Evolutionary conservation across 2,329 filamentous ascomycete species (phyloP).

Genomic region (Lecanosticta acicola): DNA sequence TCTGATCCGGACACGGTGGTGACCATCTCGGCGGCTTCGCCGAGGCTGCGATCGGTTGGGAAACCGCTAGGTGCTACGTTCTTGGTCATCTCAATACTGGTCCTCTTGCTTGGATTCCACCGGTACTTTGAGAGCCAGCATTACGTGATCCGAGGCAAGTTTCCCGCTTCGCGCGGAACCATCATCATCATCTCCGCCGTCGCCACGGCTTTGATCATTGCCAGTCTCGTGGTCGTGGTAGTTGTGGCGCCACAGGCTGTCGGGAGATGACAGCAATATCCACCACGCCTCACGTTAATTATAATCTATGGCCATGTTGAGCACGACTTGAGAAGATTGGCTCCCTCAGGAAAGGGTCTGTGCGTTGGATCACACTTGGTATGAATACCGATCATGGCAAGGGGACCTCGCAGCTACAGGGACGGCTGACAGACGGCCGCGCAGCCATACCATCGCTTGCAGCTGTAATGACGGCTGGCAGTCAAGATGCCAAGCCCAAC

Average conservation of each 20-base stretch:
- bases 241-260: constrained; percentile 47
- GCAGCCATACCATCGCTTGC: no score
- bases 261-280: constrained; percentile 23
- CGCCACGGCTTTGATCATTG: constrained; percentile 54
- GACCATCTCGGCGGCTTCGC: constrained; percentile 15
- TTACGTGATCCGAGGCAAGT: constrained; percentile 75
- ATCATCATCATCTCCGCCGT: constrained; percentile 64
- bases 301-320: background rate
- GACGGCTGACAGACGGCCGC: no score
- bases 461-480: no score
- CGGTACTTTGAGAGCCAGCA: constrained; percentile 72
- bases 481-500: no score
- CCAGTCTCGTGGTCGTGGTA: constrained; percentile 56
- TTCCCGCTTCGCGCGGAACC: constrained; percentile 70
- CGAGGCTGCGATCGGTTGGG: constrained; percentile 55
- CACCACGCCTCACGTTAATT: background rate
- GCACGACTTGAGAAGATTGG: background rate
- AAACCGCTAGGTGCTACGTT: constrained; percentile 73
- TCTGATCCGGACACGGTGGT: constrained; percentile 9
- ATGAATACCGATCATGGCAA: no score
- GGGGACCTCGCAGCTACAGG: no score
- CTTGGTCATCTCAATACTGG: constrained; percentile 66
- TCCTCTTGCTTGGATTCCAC: constrained; percentile 70
- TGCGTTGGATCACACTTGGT: no score
- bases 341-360: no score